Percentiles rank a stretch among this genome's conserved stretches.
phyloP scores from a whole-genome alignment of 306 rosid genomes.

The Senna tora region DNA sequence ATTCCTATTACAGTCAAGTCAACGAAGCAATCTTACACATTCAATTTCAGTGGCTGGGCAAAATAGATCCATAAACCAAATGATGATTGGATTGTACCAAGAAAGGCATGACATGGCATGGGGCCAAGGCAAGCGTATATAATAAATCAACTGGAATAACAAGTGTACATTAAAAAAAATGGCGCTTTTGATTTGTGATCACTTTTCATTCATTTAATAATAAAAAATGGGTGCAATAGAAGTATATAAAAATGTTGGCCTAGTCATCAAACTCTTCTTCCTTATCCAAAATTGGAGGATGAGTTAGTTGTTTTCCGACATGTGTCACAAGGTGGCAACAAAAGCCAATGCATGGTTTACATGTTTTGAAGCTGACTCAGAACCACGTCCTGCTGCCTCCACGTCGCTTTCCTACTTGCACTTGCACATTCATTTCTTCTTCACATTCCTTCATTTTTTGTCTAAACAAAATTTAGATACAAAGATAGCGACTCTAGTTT shows the following conservation, averaged over 20 bases:
- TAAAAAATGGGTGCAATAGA: background rate
- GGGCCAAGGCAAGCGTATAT: background rate
- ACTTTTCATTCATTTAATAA: too few relatives aligned
- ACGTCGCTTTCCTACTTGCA: background rate
- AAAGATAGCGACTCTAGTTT: too few relatives aligned
- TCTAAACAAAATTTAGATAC: too few relatives aligned
- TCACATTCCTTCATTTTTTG: too few relatives aligned
- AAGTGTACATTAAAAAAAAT: too few relatives aligned
- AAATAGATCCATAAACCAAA: background rate
- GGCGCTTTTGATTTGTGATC: too few relatives aligned
- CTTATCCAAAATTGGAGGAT: background rate
- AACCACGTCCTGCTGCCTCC: constrained; percentile 2
- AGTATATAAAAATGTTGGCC: background rate
- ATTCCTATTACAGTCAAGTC: background rate
- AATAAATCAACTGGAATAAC: background rate
- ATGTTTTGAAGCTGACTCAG: constrained; percentile 1
- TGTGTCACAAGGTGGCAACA: background rate
- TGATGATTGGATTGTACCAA: background rate
- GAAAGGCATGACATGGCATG: background rate
- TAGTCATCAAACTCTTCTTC: background rate
- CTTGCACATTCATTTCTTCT: too few relatives aligned
- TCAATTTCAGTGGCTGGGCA: background rate
- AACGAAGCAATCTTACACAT: background rate
- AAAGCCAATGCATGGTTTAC: background rate
- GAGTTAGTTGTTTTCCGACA: background rate